phyloP scores from a whole-genome alignment of 2,329 filamentous ascomycete genomes.

The Ceratocystis ficicola region DNA sequence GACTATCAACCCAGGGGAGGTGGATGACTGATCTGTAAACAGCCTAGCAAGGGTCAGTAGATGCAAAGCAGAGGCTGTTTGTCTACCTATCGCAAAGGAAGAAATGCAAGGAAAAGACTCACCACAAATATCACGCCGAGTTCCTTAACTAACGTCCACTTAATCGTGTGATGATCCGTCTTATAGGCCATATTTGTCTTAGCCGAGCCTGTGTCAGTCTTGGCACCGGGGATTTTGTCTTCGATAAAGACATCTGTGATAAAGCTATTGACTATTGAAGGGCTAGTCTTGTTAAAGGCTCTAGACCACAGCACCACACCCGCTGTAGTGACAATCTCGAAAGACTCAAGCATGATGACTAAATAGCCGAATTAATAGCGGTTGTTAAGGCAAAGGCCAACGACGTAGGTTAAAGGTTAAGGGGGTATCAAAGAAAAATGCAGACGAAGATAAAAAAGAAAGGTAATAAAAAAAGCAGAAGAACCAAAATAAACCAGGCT shows the following conservation, averaged over 20 bases:
- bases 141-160: conserved; percentile 89
- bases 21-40: conserved; percentile 94
- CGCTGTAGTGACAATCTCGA: conserved; percentile 91
- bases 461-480: not conserved
- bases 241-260: conserved; percentile 97
- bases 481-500: not conserved
- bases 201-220: conserved; percentile 46
- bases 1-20: conserved; percentile 91
- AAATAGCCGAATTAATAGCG: no score
- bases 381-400: conserved; percentile 11
- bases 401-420: not conserved
- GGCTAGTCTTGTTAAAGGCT: conserved; percentile 66
- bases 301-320: conserved; percentile 96
- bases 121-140: conserved; percentile 92
- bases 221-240: conserved; percentile 58
- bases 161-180: conserved; percentile 86
- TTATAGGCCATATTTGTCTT: conserved; percentile 63
- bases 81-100: not conserved
- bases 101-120: conserved; percentile 23
- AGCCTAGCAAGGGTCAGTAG: conserved; percentile 44
- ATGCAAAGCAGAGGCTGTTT: no score
- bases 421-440: not conserved
- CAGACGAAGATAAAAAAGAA: not conserved
- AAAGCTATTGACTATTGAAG: conserved; percentile 80
- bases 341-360: conserved; percentile 72